Evolutionary conservation across 805 yeast species (phyloP).

Genomic region (Grigorovia transvaalensis): DNA sequence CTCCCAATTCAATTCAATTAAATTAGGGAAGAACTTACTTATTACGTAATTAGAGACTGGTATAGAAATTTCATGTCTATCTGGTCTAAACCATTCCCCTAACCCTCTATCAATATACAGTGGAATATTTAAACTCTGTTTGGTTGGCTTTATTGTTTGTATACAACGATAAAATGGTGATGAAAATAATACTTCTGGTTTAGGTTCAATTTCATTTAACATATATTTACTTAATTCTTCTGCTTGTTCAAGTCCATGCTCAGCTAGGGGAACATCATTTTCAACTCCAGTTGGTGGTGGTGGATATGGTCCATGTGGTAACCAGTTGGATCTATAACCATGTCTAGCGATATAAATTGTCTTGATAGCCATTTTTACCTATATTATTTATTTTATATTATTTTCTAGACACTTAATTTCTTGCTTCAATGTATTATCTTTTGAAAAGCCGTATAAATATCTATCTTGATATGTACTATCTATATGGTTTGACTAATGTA

Average conservation of each 20-base stretch:
- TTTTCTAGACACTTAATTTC: not conserved
- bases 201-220: slow-evolving; percentile 26
- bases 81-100: slow-evolving; percentile 87
- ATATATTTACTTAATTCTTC: slow-evolving; percentile 59
- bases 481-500: no score
- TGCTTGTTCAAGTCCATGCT: slow-evolving; percentile 85
- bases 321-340: slow-evolving; percentile 89
- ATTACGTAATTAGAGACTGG: slow-evolving; percentile 52
- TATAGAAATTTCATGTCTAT: slow-evolving; percentile 55
- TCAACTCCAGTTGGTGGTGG: slow-evolving; percentile 83
- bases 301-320: slow-evolving; percentile 56
- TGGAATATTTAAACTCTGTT: slow-evolving; percentile 47
- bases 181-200: slow-evolving; percentile 60
- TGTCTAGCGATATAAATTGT: slow-evolving; percentile 73
- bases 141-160: slow-evolving; percentile 68
- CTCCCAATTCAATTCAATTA: slow-evolving; percentile 36
- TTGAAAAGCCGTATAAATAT: no score
- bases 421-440: no score
- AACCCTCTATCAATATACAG: slow-evolving; percentile 71
- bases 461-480: no score
- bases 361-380: slow-evolving; percentile 28
- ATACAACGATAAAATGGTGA: slow-evolving; percentile 91
- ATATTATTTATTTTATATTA: not conserved
- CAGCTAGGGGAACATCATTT: slow-evolving; percentile 81
- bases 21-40: slow-evolving; percentile 42